Base-by-base conservation (phyloP, 2,329 filamentous ascomycete genomes). In the Neonectria punicea region DNA sequence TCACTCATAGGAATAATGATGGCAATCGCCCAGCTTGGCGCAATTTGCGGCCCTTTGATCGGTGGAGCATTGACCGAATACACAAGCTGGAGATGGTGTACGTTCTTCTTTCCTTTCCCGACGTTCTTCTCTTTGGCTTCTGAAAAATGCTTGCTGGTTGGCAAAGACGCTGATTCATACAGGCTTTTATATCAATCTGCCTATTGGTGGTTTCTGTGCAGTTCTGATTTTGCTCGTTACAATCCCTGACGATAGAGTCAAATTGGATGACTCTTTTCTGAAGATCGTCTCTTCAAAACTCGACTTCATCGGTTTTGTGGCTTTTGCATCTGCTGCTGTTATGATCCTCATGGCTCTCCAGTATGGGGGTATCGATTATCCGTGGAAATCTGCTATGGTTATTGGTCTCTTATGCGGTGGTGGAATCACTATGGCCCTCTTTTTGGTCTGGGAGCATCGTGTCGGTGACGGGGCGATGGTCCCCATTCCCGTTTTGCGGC, bases 281-380 rank as follows among this genome's bases (percentile, higher is more conserved):
- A 60, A 68, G 43, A 70, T 69, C 49, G 28, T 74, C 7, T 60
- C 55, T n/a, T 65, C 63, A 4, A 75, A 81, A 58, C 75, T 87
- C 55, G 85, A 87, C 67, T 68, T 84, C 4, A 58, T 80, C 1
- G 84, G 85, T 20, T 81, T 82, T 13, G 65, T 70, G 4, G 69
- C 85, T 49, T 79, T 86, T 62, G 77, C 84, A 2, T 83, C 85
- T 0, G 78, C 80, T 5, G 78, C 85, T 14, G 75, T 86, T 53
- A 83, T 81, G 71, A 74, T 86, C 30, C 75, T 87, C 16, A 76
- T 88, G 1, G 85, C 83, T 2, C 77, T 87, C 22, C 81, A 87
- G 66, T 87, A 82, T 79, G 85, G 84, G 9, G 85, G 86, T 4
- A 74, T 78, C 20, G 70, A 80, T 50, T 81, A 83, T 60, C 53